Evolutionary conservation across 495 filamentous ascomycete genomes (phyloP), one percentile per base, ranked within the genome.

Genomic region (Darksidea phi): DNA sequence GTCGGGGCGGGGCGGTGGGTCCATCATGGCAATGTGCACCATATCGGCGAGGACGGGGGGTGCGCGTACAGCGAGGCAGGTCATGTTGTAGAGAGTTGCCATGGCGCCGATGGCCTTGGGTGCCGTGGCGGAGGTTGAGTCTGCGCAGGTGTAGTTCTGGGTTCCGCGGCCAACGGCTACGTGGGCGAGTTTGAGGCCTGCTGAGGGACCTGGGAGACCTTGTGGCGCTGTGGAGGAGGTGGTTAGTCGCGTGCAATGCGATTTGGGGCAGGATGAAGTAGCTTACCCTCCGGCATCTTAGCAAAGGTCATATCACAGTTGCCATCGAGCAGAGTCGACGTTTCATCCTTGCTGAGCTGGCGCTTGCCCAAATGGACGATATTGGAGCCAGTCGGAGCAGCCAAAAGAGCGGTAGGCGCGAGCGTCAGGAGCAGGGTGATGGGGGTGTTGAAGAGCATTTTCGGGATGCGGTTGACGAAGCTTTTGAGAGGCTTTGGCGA

Each of bases 61-160:
- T 61, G 80, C 80, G 59, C 81, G 77, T 32, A 84, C 78, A 7
- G 88, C 88, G 24, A 90, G 69, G 78, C 93, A 98, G 49, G 87
- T 87, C 43, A 82, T 86, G 75, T 98, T 88, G 85, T 86, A 97
- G 61, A 98, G 90, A 23, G 80, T 85, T 47, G 94, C 94, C 17
- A 90, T 72, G 54, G 94, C 94, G 59, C 94, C 94, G 41, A 80
- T 71, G 17, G 84, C 73, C 4, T 70, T 71, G n/a, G 93, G 93
- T 0, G 60, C 55, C 0, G 74, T 70, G 0, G 84, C 80, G 0
- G 78, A 73, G 2, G 82, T 68, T 63, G 82, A 80, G 32, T 79
- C 70, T 36, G 81, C 77, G 78, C 93, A 97, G 57, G 90, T 91
- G 74, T 96, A 97, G 80, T 97, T 96, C 77, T 97, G 83, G 11